These are phyloP conservation scores for Leishmania tarentolae DNA, from an alignment of 208 protist species.

Conservation along the genomic window DNA sequence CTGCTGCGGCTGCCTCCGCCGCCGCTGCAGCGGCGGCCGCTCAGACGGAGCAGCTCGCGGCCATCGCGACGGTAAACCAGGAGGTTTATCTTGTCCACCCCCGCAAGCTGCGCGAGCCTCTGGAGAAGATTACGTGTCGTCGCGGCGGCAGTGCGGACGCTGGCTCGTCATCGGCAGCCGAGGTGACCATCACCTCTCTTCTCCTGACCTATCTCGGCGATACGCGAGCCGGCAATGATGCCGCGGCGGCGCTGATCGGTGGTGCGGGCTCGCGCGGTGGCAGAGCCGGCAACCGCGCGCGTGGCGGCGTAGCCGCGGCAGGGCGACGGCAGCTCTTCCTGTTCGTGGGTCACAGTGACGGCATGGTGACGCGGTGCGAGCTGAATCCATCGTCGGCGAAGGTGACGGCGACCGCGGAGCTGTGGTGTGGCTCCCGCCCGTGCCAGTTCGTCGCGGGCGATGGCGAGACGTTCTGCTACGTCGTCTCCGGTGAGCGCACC, in stretches of 20 bases:
- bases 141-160: neutral
- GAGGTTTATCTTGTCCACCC: conserved; percentile 78
- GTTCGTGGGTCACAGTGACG: conserved; percentile 76
- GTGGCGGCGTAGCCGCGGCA: conserved; percentile 5
- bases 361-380: conserved; percentile 68
- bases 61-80: conserved; percentile 61
- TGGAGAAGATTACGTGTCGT: conserved; percentile 64
- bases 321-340: conserved; percentile 53
- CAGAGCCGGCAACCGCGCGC: neutral
- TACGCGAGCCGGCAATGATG: conserved; percentile 9
- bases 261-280: conserved; percentile 4
- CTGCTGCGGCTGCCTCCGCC: conserved; percentile 5
- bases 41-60: conserved; percentile 48
- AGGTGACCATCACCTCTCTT: conserved; percentile 60
- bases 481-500: conserved; percentile 57
- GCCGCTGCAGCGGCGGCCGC: conserved; percentile 6
- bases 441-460: conserved; percentile 77
- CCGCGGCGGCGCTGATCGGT: conserved; percentile 13
- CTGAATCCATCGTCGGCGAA: conserved; percentile 63
- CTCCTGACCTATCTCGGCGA: conserved; percentile 73
- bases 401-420: conserved; percentile 45
- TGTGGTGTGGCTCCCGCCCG: conserved; percentile 58
- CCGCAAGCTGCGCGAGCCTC: conserved; percentile 55
- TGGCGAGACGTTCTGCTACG: conserved; percentile 73
- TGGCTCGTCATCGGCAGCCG: neutral